These are phyloP conservation scores for Huntiella decipiens DNA, from an alignment of 2,329 filamentous ascomycete genomes.

Conservation along the genomic window DNA sequence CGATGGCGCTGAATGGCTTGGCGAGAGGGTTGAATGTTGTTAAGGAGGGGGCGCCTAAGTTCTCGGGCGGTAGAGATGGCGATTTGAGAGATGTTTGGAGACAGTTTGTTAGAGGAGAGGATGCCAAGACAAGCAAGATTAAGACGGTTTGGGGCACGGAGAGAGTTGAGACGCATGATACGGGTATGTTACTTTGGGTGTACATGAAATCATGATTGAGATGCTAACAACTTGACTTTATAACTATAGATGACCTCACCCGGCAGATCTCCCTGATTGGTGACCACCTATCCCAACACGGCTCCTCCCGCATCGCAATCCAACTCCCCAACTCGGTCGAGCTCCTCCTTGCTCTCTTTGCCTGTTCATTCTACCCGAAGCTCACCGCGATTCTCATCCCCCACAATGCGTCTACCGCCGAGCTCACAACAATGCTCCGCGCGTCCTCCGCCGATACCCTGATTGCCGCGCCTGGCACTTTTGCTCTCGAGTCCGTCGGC, in stretches of 20 bases:
- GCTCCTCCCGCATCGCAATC: constrained; percentile 61
- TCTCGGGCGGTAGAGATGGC: constrained; percentile 66
- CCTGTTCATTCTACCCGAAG: constrained; percentile 67
- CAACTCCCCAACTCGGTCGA: constrained; percentile 90
- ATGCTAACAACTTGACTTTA: not conserved
- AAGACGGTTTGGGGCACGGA: constrained; percentile 63
- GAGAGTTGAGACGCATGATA: constrained; percentile 51
- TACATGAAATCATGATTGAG: not conserved
- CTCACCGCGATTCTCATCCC: constrained; percentile 72
- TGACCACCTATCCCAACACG: constrained; percentile 50
- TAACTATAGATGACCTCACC: constrained; percentile 44
- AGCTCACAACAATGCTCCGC: constrained; percentile 52
- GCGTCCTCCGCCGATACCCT: constrained; percentile 61
- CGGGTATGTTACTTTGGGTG: constrained; percentile 25
- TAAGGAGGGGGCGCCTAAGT: constrained; percentile 60
- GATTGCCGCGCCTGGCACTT: constrained; percentile 67
- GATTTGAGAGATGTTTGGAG: constrained; percentile 87
- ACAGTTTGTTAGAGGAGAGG: constrained; percentile 43
- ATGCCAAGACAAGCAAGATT: constrained; percentile 51
- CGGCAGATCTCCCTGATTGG: constrained; percentile 80
- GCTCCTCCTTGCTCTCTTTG: constrained; percentile 64
- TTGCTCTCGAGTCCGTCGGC: constrained; percentile 58
- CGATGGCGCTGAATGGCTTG: constrained; percentile 69
- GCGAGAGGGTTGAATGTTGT: constrained; percentile 65
- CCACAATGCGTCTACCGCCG: constrained; percentile 53